Conservation (phyloP, 371 early-diverging fungal genomes). For the Mortierella sp. region DNA sequence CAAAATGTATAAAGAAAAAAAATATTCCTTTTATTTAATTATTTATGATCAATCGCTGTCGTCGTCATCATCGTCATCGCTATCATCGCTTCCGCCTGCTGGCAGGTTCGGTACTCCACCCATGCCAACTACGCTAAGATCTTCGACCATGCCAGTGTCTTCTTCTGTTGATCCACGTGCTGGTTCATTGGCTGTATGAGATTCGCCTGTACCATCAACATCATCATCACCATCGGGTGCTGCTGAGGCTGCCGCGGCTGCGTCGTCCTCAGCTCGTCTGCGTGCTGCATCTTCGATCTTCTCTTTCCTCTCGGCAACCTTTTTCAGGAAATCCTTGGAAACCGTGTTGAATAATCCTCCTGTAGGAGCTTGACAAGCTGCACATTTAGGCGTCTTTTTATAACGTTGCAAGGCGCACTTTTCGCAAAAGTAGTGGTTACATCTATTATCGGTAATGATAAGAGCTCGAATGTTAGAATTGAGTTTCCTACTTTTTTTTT, state of each 20-base stretch:
- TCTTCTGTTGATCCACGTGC: slow-evolving; percentile 6
- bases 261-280: slow-evolving; percentile 47
- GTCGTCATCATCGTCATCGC: slow-evolving; percentile 51
- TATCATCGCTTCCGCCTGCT: slow-evolving; percentile 44
- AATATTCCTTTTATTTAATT: background rate
- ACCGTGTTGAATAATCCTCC: slow-evolving; percentile 90
- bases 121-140: slow-evolving; percentile 50
- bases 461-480: slow-evolving; percentile 2
- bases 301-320: slow-evolving; percentile 63
- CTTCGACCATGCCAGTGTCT: slow-evolving; percentile 54
- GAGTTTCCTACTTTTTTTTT: background rate
- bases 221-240: background rate
- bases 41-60: background rate
- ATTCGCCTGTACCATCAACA: slow-evolving; percentile 6
- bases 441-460: slow-evolving; percentile 58
- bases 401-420: slow-evolving; percentile 89
- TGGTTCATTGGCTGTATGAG: slow-evolving; percentile 24
- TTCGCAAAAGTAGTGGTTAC: slow-evolving; percentile 97
- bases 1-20: background rate
- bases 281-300: slow-evolving; percentile 44
- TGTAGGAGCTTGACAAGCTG: slow-evolving; percentile 88
- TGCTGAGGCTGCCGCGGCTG: slow-evolving; percentile 54
- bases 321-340: slow-evolving; percentile 77
- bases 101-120: slow-evolving; percentile 43
- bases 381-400: slow-evolving; percentile 90